Evolutionary conservation across 768 basidiomycete species (phyloP).

Genomic region (Holtermannia corniformis): DNA sequence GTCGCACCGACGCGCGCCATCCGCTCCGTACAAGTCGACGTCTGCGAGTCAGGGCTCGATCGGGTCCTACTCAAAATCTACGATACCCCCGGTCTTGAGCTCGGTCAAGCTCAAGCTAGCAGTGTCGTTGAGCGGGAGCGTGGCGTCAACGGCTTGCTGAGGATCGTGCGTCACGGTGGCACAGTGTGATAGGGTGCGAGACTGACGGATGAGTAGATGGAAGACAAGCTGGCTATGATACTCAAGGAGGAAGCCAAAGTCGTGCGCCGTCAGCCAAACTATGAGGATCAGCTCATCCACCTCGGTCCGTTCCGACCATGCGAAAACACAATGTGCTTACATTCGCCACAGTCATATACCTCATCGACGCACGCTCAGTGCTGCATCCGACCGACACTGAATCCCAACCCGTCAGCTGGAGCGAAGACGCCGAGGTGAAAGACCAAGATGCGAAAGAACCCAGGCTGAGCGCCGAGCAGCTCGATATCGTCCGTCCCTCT

Average conservation of each 20-base stretch:
- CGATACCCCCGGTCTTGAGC: constrained; percentile 32
- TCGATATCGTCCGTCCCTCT: constrained; percentile 16
- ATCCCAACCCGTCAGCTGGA: constrained; percentile 19
- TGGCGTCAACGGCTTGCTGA: constrained; percentile 19
- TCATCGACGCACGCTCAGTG: constrained; percentile 27
- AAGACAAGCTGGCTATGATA: constrained; percentile 23
- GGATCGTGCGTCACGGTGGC: constrained; percentile 3
- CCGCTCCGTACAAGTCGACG: not conserved
- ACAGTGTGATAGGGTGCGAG: too few species aligned
- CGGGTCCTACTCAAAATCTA: constrained; percentile 18
- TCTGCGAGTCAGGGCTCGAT: constrained; percentile 8
- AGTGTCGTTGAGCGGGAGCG: constrained; percentile 15
- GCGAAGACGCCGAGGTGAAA: constrained; percentile 15
- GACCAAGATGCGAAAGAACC: constrained; percentile 3
- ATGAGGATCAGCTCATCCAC: constrained; percentile 26
- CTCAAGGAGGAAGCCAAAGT: constrained; percentile 28
- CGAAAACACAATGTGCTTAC: not conserved
- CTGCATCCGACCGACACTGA: not conserved
- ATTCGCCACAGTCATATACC: constrained; percentile 17
- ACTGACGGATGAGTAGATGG: constrained; percentile 5
- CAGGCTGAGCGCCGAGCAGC: constrained; percentile 6
- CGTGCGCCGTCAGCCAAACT: constrained; percentile 12
- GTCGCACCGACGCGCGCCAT: not conserved
- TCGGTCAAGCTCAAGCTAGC: constrained; percentile 2
- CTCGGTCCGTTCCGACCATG: constrained; percentile 17